phyloP scores from a whole-genome alignment of 805 yeast genomes.

The Metschnikowia baotianmanensis region DNA sequence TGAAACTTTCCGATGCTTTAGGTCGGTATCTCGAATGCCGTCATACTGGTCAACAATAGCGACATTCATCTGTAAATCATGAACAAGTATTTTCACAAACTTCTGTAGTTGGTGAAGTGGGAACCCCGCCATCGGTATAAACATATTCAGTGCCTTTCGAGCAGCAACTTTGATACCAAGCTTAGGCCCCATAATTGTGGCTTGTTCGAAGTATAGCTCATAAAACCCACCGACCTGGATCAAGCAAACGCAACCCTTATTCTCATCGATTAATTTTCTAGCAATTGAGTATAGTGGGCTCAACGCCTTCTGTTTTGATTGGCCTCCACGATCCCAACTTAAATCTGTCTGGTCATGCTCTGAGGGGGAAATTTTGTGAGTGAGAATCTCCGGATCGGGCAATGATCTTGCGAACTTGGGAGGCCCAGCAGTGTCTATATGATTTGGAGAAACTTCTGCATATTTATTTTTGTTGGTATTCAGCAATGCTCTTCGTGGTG shows the following conservation, averaged over 20 bases:
- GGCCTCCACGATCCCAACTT: slow-evolving; percentile 42
- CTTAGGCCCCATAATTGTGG: slow-evolving; percentile 65
- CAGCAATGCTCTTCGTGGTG: not conserved
- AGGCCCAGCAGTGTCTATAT: not conserved
- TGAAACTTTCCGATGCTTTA: slow-evolving; percentile 65
- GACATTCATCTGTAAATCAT: slow-evolving; percentile 66
- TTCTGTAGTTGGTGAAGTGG: slow-evolving; percentile 71
- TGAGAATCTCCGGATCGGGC: not conserved
- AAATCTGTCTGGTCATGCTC: slow-evolving; percentile 12
- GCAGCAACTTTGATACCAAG: slow-evolving; percentile 71
- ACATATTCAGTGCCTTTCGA: slow-evolving; percentile 41
- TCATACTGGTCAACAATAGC: slow-evolving; percentile 75
- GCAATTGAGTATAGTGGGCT: slow-evolving; percentile 37
- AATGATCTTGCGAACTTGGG: not conserved
- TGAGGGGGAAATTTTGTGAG: not conserved
- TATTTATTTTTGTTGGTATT: not conserved
- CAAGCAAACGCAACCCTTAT: slow-evolving; percentile 40
- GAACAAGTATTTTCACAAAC: slow-evolving; percentile 71
- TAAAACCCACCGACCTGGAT: slow-evolving; percentile 87
- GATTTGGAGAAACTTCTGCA: not conserved
- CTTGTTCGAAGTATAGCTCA: slow-evolving; percentile 88
- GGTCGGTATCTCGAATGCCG: slow-evolving; percentile 21
- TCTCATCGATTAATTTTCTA: slow-evolving; percentile 30
- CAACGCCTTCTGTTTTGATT: slow-evolving; percentile 28
- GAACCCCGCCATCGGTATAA: slow-evolving; percentile 86